These are phyloP conservation scores for Sugiyamaella lignohabitans DNA, from an alignment of 805 yeast genomes.

Conservation along the genomic window DNA sequence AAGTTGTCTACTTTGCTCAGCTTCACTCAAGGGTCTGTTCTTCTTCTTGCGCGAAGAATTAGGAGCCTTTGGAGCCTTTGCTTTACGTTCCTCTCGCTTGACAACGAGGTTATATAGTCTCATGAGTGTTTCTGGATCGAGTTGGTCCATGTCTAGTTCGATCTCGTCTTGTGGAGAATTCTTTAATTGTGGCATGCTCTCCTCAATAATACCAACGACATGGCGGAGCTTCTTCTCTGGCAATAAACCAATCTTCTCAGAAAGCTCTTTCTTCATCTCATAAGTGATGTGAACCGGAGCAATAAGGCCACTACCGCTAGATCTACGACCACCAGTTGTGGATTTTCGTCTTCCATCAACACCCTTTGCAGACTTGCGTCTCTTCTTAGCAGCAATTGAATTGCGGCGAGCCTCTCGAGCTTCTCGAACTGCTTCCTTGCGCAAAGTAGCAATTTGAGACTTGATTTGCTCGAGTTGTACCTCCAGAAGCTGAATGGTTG, in stretches of 20 bases:
- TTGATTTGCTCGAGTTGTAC: conserved; percentile 82
- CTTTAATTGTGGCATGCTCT: conserved; percentile 57
- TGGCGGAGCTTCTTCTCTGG: conserved; percentile 77
- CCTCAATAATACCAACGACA: conserved; percentile 79
- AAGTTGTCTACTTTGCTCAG: conserved; percentile 60
- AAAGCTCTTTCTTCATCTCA: conserved; percentile 92
- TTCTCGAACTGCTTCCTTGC: conserved; percentile 40
- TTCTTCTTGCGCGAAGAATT: conserved; percentile 36
- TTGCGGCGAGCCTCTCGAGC: conserved; percentile 42
- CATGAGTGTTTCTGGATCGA: conserved; percentile 75
- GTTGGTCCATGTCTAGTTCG: conserved; percentile 90
- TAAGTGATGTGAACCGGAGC: conserved; percentile 54
- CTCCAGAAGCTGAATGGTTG: conserved; percentile 85
- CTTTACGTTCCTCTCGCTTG: conserved; percentile 33
- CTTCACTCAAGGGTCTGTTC: conserved; percentile 55
- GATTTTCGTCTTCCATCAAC: conserved; percentile 7
- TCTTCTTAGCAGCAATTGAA: conserved; percentile 13
- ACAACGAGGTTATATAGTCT: conserved; percentile 81
- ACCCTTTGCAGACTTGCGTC: conserved; percentile 10
- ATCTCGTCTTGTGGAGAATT: conserved; percentile 76
- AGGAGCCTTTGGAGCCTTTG: conserved; percentile 13
- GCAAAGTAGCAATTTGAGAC: conserved; percentile 73
- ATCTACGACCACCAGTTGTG: conserved; percentile 7
- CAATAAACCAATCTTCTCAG: conserved; percentile 68
- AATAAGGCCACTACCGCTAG: conserved; percentile 19